Base-by-base conservation (phyloP, 2,329 filamentous ascomycete genomes). In the Aureobasidium sp. region DNA sequence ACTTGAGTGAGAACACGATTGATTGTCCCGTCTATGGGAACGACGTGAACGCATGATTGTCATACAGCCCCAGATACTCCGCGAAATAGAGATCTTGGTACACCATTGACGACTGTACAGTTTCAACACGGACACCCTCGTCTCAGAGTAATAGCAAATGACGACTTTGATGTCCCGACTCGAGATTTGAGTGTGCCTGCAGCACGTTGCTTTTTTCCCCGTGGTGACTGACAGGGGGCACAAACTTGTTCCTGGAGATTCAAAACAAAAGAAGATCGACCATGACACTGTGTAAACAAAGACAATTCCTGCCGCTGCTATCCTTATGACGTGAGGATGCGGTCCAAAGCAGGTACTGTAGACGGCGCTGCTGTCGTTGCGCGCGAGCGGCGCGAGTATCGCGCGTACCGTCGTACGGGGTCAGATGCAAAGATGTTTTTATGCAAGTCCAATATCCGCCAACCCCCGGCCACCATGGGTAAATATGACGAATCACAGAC, bases 171-270 rank as follows among this genome's bases (percentile, higher is more conserved):
- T 59, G 55, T 37, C 41, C 44, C 20, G 29, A 46, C 27, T 57
- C 39, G 41, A 36, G 24, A 59, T 43, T 47, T 17, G 53, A 27
- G 20, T 32, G 29, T 34, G 29, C 44, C 27, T 46, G 41, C 52
- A 56, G 52, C 52, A 56, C 37, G 24, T 48, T 60, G 46, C 57
- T 60, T 60, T 51, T 20, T 60, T 60, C 36, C 51, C 41, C 20
- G 37, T 26, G 12, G 13, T 51, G 46, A 51, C 34, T 17, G 34
- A 51, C 57, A 60, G 44, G 57, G 46, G 57, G 34, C 12, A 50
- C 37, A 46, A 60, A 51, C 57, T 47, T 60, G 57, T 60, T 60
- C 44, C 46, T 60, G 57, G 29, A 41, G 37, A 48, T 59, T 43
- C 41, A 37, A 48, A 39, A 55, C 36, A 44, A 59, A 26, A n/a